These are phyloP conservation scores for Lachnellula occidentalis DNA, from an alignment of 2,329 filamentous ascomycete genomes.

Conservation along the genomic window DNA sequence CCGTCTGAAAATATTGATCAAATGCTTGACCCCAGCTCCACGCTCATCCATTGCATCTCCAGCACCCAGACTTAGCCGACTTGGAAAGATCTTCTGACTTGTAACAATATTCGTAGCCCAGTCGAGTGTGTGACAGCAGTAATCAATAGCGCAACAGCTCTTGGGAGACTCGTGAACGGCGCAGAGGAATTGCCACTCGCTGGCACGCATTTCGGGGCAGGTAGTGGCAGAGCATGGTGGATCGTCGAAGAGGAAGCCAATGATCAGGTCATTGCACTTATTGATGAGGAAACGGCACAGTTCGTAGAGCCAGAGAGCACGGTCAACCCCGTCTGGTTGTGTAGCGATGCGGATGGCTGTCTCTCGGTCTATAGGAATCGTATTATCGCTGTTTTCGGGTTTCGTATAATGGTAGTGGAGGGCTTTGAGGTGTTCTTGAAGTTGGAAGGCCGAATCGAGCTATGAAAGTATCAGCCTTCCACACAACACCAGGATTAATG, in stretches of 20 bases:
- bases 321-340: slow-evolving; percentile 76
- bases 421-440: slow-evolving; percentile 94
- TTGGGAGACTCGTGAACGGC: slow-evolving; percentile 96
- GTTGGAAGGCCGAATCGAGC: slow-evolving; percentile 95
- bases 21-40: slow-evolving; percentile 66
- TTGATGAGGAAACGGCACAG: slow-evolving; percentile 93
- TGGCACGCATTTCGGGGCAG: slow-evolving; percentile 97
- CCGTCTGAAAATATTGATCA: slow-evolving; percentile 91
- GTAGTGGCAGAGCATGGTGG: slow-evolving; percentile 85
- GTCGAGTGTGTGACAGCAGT: slow-evolving; percentile 97
- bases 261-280: slow-evolving; percentile 87
- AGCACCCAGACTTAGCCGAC: slow-evolving; percentile 45
- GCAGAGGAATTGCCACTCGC: slow-evolving; percentile 98
- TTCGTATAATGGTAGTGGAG: slow-evolving; percentile 79
- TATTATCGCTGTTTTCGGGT: slow-evolving; percentile 49
- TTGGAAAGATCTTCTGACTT: slow-evolving; percentile 91
- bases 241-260: slow-evolving; percentile 85
- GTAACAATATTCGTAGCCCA: slow-evolving; percentile 95
- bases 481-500: slow-evolving; percentile 2
- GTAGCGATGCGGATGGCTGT: slow-evolving; percentile 72
- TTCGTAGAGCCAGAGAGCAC: slow-evolving; percentile 93
- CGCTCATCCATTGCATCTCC: slow-evolving; percentile 49
- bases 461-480: slow-evolving; percentile 36
- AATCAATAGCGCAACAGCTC: slow-evolving; percentile 96
- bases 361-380: slow-evolving; percentile 66